Base-by-base conservation (phyloP, 192 early-diverging fungal species). In the Jimgerdemannia flammicorona region DNA sequence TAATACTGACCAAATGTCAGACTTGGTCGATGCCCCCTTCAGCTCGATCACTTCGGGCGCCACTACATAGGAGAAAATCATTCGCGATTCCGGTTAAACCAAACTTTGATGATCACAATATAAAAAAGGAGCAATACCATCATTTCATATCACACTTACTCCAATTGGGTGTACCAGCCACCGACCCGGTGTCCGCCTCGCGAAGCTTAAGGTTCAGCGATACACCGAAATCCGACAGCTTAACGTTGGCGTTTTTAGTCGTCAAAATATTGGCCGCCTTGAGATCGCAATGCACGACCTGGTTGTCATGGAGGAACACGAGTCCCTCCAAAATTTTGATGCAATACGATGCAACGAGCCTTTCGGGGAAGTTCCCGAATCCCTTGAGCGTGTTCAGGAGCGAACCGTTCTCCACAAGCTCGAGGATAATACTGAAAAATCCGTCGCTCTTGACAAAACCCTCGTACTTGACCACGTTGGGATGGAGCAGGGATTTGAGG, bases 251-350 rank as follows among this genome's bases (percentile, higher is more conserved):
- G 41, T 91, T 91, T 75, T 99, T 99, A n/a, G 97, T 99, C 0
- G 95, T 94, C 63, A 99, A 79, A 67, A 99, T 95, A 81, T 99
- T 99, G 66, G 96, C 96, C 3, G 95, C 96, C 81, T 99, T 99
- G 39, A 99, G 79, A 79, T 99, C 98, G 72, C 95, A 91, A 82
- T 99, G 98, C n/a, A 94, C 93, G 7, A 94, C 93, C 82, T 86
- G 72, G 11, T 96, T 90, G 3, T 87, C 86, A 78, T 99, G 98
- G 66, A 99, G 80, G 81, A 96, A 99, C 8, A 90, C 87, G 2
- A 99, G 87, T 0, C 98, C 98, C 68, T 92, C 90, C 8, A 98
- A 85, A 43, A 99, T 95, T 79, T 97, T 95, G 44, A 92, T 89
- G 40, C 90, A 89, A 80, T 97, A 98, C 0, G 92, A 87, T 11